Evolutionary conservation across 106 monocot genomes (phyloP).

Genomic region (Alisma plantagoaquatica): DNA sequence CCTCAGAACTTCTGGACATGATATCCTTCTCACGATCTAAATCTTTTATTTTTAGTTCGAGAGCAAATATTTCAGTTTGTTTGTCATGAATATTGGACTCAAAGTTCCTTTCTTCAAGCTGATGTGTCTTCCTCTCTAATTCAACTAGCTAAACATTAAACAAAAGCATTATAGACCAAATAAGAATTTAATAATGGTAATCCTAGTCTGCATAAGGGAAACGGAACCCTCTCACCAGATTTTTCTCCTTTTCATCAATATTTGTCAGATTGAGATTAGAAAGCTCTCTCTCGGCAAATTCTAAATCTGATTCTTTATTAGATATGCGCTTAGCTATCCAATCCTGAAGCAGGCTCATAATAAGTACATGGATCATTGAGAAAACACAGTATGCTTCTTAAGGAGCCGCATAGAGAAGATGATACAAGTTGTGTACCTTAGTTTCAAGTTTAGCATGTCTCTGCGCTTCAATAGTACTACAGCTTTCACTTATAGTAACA

Average conservation of each 20-base stretch:
- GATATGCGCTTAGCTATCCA: slow-evolving; percentile 47
- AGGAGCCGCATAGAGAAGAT: no score
- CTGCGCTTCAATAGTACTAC: slow-evolving; percentile 69
- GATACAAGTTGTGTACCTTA: no score
- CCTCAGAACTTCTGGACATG: slow-evolving; percentile 67
- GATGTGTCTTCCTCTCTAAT: slow-evolving; percentile 64
- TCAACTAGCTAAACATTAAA: slow-evolving; percentile 66
- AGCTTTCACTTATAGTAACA: slow-evolving; percentile 36
- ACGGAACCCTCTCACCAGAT: slow-evolving; percentile 26
- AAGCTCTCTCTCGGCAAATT: slow-evolving; percentile 59
- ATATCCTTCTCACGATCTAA: slow-evolving; percentile 72
- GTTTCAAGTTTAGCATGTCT: slow-evolving; percentile 51
- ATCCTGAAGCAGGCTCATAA: slow-evolving; percentile 40
- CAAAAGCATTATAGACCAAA: not conserved
- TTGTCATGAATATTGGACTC: slow-evolving; percentile 65
- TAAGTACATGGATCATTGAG: no score
- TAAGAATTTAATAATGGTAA: no score
- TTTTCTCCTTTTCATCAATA: slow-evolving; percentile 81
- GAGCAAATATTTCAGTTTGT: slow-evolving; percentile 62
- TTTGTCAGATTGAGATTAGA: slow-evolving; percentile 61
- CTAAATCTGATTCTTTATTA: slow-evolving; percentile 62
- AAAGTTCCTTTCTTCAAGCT: slow-evolving; percentile 55
- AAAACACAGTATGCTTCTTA: no score
- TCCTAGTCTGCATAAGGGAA: no score
- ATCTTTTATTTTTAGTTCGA: slow-evolving; percentile 72